Conservation (phyloP, 164 flowering plant species). For the Litsea cubeba region DNA sequence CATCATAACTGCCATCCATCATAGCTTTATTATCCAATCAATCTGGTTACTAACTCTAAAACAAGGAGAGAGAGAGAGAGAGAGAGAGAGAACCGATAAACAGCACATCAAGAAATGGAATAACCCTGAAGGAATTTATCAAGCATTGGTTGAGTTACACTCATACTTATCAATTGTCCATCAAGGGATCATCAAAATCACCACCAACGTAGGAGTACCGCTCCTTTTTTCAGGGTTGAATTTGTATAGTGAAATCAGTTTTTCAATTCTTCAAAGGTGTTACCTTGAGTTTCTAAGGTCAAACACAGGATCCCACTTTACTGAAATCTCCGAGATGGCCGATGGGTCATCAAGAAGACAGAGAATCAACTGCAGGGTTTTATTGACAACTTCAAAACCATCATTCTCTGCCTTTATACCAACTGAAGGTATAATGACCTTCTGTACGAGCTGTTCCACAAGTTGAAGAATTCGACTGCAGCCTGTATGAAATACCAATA, state of each 20-base stretch:
- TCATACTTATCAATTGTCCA: too few species aligned
- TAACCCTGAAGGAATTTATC: too few species aligned
- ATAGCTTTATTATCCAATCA: too few species aligned
- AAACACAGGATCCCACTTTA: conserved; percentile 69
- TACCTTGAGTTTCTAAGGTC: conserved; percentile 54
- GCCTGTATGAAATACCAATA: conserved; percentile 33
- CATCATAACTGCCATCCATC: too few species aligned
- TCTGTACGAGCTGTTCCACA: conserved; percentile 37
- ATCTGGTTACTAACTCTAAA: too few species aligned
- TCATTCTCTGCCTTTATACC: conserved; percentile 19
- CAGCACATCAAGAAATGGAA: too few species aligned
- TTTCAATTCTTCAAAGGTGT: conserved; percentile 8
- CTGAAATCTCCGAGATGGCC: conserved; percentile 28
- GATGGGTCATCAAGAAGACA: conserved; percentile 41
- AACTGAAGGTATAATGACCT: conserved; percentile 21
- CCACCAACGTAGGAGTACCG: not conserved
- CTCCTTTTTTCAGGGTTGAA: not conserved
- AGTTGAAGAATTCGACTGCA: conserved; percentile 33
- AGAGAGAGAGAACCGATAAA: too few species aligned
- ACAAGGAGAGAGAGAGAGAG: too few species aligned
- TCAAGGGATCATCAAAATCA: not conserved
- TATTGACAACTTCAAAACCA: conserved; percentile 33
- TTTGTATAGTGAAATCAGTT: not conserved
- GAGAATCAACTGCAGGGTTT: conserved; percentile 53
- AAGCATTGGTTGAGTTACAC: too few species aligned